These are phyloP conservation scores for Hypoxylon sp. DNA, from an alignment of 2,329 filamentous ascomycete genomes.

Conservation along the genomic window DNA sequence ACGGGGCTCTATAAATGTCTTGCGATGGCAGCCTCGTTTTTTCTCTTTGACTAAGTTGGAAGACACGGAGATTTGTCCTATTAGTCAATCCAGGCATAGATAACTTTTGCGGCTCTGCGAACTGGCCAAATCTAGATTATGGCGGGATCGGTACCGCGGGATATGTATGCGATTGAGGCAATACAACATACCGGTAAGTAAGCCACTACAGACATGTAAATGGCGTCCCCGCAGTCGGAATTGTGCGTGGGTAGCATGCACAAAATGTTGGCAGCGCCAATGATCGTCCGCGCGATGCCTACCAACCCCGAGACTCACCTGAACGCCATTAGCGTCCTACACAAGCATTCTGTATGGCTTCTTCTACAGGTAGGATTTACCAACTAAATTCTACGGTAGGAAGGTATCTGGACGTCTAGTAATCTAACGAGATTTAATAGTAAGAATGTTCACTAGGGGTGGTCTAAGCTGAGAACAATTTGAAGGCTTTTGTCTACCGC, in stretches of 20 bases:
- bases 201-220: not conserved
- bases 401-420: not conserved
- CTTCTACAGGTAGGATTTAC: not conserved
- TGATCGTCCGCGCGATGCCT: not conserved
- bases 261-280: not conserved
- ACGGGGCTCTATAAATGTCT: not conserved
- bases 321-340: not conserved
- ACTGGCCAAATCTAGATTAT: not conserved
- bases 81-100: not conserved
- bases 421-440: not conserved
- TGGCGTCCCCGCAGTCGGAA: conserved; percentile 11
- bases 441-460: not conserved
- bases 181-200: not conserved
- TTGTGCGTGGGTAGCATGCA: conserved; percentile 2
- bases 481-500: not conserved
- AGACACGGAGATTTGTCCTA: not conserved
- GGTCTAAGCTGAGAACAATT: not conserved
- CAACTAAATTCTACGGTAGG: not conserved
- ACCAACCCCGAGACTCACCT: not conserved
- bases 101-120: not conserved
- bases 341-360: not conserved
- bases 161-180: not conserved
- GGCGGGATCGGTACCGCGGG: not conserved
- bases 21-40: not conserved
- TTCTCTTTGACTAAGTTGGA: not conserved